Evolutionary conservation across 2,329 filamentous ascomycete genomes (phyloP), one percentile per base, ranked within the genome.

Genomic region (Neofusicoccum cordaticola): DNA sequence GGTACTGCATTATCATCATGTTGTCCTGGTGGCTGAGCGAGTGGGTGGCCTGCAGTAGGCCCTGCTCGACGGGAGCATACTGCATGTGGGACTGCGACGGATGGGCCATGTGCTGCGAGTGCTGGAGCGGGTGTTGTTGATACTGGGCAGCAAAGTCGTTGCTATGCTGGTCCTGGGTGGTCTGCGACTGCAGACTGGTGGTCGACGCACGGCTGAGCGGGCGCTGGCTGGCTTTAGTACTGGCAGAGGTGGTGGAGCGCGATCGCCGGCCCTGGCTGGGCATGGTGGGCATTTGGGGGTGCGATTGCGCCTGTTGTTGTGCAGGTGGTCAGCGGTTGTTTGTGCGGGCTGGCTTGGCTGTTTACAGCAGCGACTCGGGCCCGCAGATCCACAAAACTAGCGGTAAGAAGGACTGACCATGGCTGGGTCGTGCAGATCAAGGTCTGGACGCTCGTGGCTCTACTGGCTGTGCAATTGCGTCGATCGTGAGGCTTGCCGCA

Each of bases 151-250:
- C 41, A 39, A 60, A 52, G 52, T 71, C 67, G 68, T 74, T 74
- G 50, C 65, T 60, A 62, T 76, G 72, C 56, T 60, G 56, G 42
- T 68, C 66, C 58, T 71, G 68, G 37, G 58, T 63, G 17, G 58
- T 69, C 63, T 53, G 74, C 73, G 66, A 78, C 52, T 81, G 79
- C 44, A 80, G 69, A 68, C 80, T 82, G n/a, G 81, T 79, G 17
- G 81, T 82, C 13, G 81, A 83, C 47, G 79, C 80, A 68, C 81
- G 77, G 34, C 81, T 83, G 17, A 77, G 74, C 52, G 81, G 80
- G 6, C 81, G 75, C 66, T 79, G 80, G 51, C 71, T 72, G 62
- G 77, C 77, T 68, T 77, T 78, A 37, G 71, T 74, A 31, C 80
- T 80, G 64, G 75, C 75, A 56, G 79, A 79, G 12, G 79, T 81